A percentile compares a stretch with the other conserved stretches of the same genome.
phyloP scores from a whole-genome alignment of 306 rosid genomes.

The Lathyrus sativus region DNA sequence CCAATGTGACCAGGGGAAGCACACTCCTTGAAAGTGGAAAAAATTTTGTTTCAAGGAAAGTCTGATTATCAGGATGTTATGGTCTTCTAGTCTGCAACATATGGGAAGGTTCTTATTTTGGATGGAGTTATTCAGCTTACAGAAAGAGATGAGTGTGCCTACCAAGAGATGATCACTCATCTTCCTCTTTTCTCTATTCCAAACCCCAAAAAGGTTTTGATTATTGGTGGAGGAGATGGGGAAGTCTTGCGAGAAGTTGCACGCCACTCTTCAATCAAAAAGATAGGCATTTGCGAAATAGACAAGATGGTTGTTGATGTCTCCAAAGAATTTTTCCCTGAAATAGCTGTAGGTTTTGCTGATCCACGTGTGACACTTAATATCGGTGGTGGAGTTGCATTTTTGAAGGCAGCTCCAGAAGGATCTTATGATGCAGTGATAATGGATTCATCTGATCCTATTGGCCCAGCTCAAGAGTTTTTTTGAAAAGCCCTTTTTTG shows the following conservation, averaged over 20 bases:
- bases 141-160: constrained; percentile 98
- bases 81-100: too few species aligned
- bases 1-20: too few species aligned
- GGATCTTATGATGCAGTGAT: constrained; percentile 93
- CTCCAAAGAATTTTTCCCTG: too few species aligned
- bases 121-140: constrained; percentile 99
- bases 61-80: too few species aligned
- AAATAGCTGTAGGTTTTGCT: too few species aligned
- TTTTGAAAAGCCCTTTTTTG: constrained; percentile 89
- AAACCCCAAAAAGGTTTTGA: constrained; percentile 93
- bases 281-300: constrained; percentile 92
- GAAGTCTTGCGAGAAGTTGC: constrained; percentile 97
- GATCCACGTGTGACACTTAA: constrained; percentile 88
- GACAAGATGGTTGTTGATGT: constrained; percentile 98
- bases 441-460: constrained; percentile 97
- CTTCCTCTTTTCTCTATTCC: constrained; percentile 95
- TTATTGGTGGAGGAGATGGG: constrained; percentile 99
- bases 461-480: constrained; percentile 99
- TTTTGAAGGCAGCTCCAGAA: constrained; percentile 79
- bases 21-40: too few species aligned
- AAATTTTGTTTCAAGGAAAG: too few species aligned
- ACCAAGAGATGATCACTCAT: constrained; percentile 98
- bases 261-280: constrained; percentile 81
- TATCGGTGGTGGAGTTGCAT: constrained; percentile 94
- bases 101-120: too few species aligned